Evolutionary conservation across 2,329 filamentous ascomycete genomes (phyloP), one percentile per base, ranked within the genome.

Genomic region (Aspergillus sp.): DNA sequence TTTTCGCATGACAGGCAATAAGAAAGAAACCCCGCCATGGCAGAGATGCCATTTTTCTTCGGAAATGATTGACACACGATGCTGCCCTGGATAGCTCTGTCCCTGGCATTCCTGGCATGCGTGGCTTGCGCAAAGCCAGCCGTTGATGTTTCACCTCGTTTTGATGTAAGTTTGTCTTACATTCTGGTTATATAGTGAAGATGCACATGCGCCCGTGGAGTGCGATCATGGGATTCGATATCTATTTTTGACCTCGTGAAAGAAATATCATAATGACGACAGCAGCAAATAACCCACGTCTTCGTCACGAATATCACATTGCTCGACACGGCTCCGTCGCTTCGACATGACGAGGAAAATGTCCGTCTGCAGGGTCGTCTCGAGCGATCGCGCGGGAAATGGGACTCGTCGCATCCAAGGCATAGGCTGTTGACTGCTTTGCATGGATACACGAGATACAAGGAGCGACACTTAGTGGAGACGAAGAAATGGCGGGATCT

Each of bases 381-480:
- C 6, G 42, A 63, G 20, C 58, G 63, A 14, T 59, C 54, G 1
- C 63, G 45, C 6, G 56, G 62, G 4, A 64, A 59, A 42, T 65
- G 60, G 62, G 59, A 67, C 49, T 45, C 53, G n/a, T 61, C 63
- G 5, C 69, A 71, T 47, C 65, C 69, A 20, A 65, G 70, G 20
- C 58, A 71, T 42, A 57, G 70, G n/a, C 56, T 72, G 5, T 60
- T 72, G 16, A 64, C 67, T 18, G 68, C 69, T 1, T 52, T 71
- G 18, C 63, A 70, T 59, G 70, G 62, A 4, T 72, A 65, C 55
- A 60, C 55, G n/a, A 54, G 60, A 32, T 71, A 72, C 57, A 65
- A 64, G 49, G 61, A 67, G 16, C 62, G 52, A 36, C 63, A 60
- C 20, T 18, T 64, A 3, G 63, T 50, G 0, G 69, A 71, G 49